These are phyloP conservation scores for Simplicillium sp. DNA, from an alignment of 2,329 filamentous ascomycete genomes.

Conservation along the genomic window DNA sequence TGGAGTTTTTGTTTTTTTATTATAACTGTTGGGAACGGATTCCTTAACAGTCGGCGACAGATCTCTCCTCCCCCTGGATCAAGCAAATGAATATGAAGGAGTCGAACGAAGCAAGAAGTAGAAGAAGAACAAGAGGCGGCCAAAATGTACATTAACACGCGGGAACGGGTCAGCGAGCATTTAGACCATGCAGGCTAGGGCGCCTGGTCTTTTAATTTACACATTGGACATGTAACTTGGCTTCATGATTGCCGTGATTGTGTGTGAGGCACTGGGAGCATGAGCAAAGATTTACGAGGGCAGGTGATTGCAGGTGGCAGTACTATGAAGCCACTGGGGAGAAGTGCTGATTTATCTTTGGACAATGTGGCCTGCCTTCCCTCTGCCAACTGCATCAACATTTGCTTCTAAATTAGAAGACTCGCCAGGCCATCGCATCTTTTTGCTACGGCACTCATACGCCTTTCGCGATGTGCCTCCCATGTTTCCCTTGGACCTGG, in stretches of 20 bases:
- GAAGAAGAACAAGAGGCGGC: constrained; percentile 1
- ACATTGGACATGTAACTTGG: constrained; percentile 12
- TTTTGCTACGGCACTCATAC: background rate
- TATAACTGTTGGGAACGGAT: too few relatives aligned
- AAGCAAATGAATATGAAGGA: constrained; percentile 1
- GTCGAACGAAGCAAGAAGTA: constrained; percentile 1
- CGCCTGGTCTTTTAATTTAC: constrained; percentile 22
- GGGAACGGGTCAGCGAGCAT: constrained; percentile 31
- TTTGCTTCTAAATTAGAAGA: too few relatives aligned
- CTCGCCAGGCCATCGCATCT: background rate
- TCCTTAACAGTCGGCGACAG: background rate
- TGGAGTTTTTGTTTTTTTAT: too few relatives aligned
- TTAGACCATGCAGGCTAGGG: constrained; percentile 30
- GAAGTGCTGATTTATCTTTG: too few relatives aligned
- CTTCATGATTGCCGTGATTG: background rate
- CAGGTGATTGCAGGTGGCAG: too few relatives aligned
- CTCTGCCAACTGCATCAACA: too few relatives aligned
- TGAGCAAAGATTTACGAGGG: too few relatives aligned
- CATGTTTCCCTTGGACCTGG: constrained; percentile 41
- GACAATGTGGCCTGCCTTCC: too few relatives aligned
- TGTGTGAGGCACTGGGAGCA: too few relatives aligned
- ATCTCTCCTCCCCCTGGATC: constrained; percentile 5
- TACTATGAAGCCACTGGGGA: too few relatives aligned
- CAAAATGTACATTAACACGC: constrained; percentile 39
- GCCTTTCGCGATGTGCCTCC: constrained; percentile 37